These are phyloP conservation scores for Arctium minus DNA, from an alignment of 129 eudicot genomes.

Conservation along the genomic window DNA sequence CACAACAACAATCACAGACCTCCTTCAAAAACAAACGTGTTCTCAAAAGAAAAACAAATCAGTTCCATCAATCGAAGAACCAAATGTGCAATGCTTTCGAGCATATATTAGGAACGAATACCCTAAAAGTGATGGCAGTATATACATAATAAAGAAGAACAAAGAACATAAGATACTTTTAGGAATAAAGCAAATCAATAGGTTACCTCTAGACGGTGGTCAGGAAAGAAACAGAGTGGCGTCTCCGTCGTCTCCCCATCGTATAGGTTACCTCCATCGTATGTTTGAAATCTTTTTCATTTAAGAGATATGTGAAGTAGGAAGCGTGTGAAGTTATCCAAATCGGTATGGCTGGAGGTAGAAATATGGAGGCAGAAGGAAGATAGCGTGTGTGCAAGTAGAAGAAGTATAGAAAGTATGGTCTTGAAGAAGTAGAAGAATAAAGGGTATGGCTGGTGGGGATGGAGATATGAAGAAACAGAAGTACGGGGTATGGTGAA, in stretches of 20 bases:
- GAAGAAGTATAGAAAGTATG: no score
- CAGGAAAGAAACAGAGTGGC: slow-evolving; percentile 1
- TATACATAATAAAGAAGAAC: background rate
- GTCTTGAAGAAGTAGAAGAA: no score
- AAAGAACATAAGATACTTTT: background rate
- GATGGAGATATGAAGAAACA: no score
- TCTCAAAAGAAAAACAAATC: background rate
- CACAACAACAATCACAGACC: background rate
- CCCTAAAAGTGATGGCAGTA: background rate
- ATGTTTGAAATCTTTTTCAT: no score
- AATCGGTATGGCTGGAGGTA: no score
- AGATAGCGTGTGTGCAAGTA: no score
- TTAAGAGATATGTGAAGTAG: no score
- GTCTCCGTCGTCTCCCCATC: background rate
- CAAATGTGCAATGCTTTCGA: background rate
- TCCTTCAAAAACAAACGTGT: background rate
- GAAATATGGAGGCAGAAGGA: no score
- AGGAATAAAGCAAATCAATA: background rate
- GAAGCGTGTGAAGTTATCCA: no score
- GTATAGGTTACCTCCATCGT: no score
- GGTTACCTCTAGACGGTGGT: slow-evolving; percentile 10
- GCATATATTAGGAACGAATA: background rate
- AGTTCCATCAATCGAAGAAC: slow-evolving; percentile 1
- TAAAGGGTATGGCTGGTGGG: no score
- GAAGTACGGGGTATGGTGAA: no score